Evolutionary conservation across 202 grass and related monocot genomes (phyloP), one percentile per base, ranked within the genome.

Genomic region (Zoysia matrella): DNA sequence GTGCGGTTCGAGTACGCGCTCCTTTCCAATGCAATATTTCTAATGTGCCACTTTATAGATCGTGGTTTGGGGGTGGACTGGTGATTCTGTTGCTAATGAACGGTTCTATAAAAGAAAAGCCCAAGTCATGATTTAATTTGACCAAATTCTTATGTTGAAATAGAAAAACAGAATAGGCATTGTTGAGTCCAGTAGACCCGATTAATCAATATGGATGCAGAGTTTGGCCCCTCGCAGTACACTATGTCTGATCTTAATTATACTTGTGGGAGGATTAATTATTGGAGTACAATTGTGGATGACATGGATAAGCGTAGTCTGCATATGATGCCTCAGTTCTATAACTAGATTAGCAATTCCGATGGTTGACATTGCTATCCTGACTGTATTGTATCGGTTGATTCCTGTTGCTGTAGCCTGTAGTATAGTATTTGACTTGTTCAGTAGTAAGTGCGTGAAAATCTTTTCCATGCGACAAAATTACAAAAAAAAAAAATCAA

Each of bases 1-100:
- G 88, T 98, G 12, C 84, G 83, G 41, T 91, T 98, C 89, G 90
- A 98, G 95, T 98, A 88, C 93, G 86, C 41, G 18, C 49, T 6
- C 75, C 55, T 46, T 45, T 74, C 11, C 66, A 36, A 58, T 83
- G 30, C 52, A 7, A 15, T 8, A 22, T 76, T 87, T 70, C 1
- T 75, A 53, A 30, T 66, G 46, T 0, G 39, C n/a, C 14, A 50
- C 40, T 84, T 47, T 41, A 60, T 30, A 30, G 46, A 42, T 56
- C 72, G 45, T 49, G 58, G 60, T 79, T 60, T 57, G 43, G 14
- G 5, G 46, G 68, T 8, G 15, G 30, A 72, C 8, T 48, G 10
- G 63, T 39, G 55, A 22, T 8, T 69, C 40, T 67, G 42, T 57
- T 65, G 48, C 16, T 66, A 52, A 36, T 52, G 51, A 63, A 44